A percentile compares a stretch with the other conserved stretches of the same genome.
Evolutionary conservation across 306 rosid species (phyloP).

Genomic region (Sophora flavescens): DNA sequence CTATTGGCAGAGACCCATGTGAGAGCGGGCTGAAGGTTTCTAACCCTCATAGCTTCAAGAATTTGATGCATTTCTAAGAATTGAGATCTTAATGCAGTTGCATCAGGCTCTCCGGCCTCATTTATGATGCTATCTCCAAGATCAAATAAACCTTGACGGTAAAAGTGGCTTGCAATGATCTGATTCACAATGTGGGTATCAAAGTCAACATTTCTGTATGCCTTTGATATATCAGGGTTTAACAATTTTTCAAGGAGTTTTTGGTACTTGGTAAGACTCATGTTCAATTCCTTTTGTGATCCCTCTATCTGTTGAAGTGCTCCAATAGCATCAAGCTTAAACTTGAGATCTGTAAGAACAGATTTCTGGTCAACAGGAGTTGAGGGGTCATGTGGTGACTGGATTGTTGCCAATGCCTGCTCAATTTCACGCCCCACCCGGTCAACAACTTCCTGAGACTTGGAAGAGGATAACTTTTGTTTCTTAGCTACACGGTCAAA

Average conservation of each 20-base stretch:
- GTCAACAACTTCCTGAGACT: constrained; percentile 77
- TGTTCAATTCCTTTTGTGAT: constrained; percentile 72
- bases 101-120: constrained; percentile 76
- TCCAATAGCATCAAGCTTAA: constrained; percentile 62
- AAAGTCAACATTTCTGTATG: constrained; percentile 78
- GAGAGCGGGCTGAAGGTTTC: constrained; percentile 85
- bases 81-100: constrained; percentile 61
- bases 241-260: constrained; percentile 69
- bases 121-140: constrained; percentile 74
- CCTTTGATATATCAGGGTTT: constrained; percentile 84
- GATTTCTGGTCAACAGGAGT: constrained; percentile 64
- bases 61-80: constrained; percentile 78
- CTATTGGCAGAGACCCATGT: constrained; percentile 68
- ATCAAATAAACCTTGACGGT: constrained; percentile 74
- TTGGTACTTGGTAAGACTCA: constrained; percentile 66
- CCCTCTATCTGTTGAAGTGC: constrained; percentile 70
- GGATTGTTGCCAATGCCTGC: constrained; percentile 63
- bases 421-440: constrained; percentile 76
- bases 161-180: constrained; percentile 77
- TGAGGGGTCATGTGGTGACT: constrained; percentile 56
- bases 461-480: constrained; percentile 83
- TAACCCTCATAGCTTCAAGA: constrained; percentile 67
- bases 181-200: constrained; percentile 71
- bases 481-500: constrained; percentile 86
- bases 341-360: constrained; percentile 66